Conservation (phyloP, 257 asterid genomes). For the Echites panduratus region DNA sequence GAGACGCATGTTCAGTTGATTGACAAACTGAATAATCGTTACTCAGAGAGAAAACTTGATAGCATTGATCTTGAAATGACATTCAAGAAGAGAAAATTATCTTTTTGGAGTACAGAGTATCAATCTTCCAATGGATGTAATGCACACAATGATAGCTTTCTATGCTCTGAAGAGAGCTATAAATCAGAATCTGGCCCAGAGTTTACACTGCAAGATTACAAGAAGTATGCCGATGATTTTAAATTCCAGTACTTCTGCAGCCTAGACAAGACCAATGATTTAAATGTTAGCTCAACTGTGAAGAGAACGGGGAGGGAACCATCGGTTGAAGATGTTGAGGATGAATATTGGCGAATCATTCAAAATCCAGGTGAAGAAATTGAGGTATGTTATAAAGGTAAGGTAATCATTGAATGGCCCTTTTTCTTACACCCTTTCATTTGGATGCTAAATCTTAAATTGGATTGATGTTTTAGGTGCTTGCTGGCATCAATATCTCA, state of each 20-base stretch:
- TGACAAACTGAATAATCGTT: conserved; percentile 36
- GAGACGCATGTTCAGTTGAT: conserved; percentile 46
- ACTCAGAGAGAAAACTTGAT: conserved; percentile 27
- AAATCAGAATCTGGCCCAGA: conserved; percentile 50
- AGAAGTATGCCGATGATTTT: conserved; percentile 66
- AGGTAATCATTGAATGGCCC: conserved; percentile 11
- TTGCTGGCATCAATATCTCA: conserved; percentile 36
- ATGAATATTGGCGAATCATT: conserved; percentile 84
- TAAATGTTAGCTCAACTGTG: conserved; percentile 6
- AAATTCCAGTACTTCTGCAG: conserved; percentile 55
- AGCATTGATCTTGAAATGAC: conserved; percentile 27
- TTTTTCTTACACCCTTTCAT: conserved; percentile 10
- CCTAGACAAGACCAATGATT: conserved; percentile 21
- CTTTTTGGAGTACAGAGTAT: conserved; percentile 10
- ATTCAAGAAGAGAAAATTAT: conserved; percentile 29
- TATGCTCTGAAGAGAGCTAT: conserved; percentile 18
- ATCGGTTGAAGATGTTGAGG: conserved; percentile 50
- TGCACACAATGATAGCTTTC: conserved; percentile 25
- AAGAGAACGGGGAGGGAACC: conserved; percentile 31
- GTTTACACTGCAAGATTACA: conserved; percentile 50
- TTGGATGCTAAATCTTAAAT: conserved; percentile 16
- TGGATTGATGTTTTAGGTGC: conserved; percentile 53
- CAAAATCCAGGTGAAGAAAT: conserved; percentile 67
- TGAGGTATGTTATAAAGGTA: conserved; percentile 45
- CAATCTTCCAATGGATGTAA: conserved; percentile 21